Conservation (phyloP, 352 stramenopile species). For the Thalassiosira livingstoniorum region DNA sequence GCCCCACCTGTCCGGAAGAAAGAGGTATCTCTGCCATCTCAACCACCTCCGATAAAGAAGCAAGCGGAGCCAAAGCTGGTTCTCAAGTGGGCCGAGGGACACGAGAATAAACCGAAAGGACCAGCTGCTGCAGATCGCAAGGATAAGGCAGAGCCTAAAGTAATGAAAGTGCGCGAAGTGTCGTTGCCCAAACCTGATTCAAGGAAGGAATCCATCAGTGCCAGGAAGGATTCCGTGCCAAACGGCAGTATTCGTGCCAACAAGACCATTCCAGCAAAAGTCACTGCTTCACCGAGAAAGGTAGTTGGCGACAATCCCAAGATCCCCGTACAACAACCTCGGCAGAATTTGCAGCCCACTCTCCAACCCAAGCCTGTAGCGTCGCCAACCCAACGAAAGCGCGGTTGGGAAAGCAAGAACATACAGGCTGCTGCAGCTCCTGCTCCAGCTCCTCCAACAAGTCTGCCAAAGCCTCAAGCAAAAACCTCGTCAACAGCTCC, state of each 20-base stretch:
- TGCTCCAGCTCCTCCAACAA: not conserved
- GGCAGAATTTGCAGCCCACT: conserved; percentile 16
- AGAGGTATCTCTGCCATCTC: conserved; percentile 14
- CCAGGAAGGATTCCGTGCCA: conserved; percentile 5
- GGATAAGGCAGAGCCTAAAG: conserved; percentile 27
- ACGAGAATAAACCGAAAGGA: not conserved
- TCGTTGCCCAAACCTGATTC: conserved; percentile 33
- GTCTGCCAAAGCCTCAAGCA: conserved; percentile 28
- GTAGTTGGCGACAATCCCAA: conserved; percentile 54
- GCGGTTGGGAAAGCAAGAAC: conserved; percentile 72
- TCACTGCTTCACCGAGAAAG: conserved; percentile 29
- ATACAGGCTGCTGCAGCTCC: not conserved
- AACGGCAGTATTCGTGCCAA: conserved; percentile 14
- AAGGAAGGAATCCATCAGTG: conserved; percentile 17
- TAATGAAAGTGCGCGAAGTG: conserved; percentile 48
- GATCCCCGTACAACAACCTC: conserved; percentile 36
- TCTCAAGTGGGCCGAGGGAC: conserved; percentile 40
- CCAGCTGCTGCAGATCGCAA: not conserved
- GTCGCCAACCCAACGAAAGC: conserved; percentile 43
- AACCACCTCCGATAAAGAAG: conserved; percentile 28
- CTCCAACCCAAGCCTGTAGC: conserved; percentile 4
- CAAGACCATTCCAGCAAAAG: conserved; percentile 7
- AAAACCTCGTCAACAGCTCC: conserved; percentile 17
- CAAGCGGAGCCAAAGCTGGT: conserved; percentile 32
- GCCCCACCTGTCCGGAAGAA: not conserved